These are phyloP conservation scores for Tulasnella calospora DNA, from an alignment of 768 basidiomycete species.

Conservation along the genomic window DNA sequence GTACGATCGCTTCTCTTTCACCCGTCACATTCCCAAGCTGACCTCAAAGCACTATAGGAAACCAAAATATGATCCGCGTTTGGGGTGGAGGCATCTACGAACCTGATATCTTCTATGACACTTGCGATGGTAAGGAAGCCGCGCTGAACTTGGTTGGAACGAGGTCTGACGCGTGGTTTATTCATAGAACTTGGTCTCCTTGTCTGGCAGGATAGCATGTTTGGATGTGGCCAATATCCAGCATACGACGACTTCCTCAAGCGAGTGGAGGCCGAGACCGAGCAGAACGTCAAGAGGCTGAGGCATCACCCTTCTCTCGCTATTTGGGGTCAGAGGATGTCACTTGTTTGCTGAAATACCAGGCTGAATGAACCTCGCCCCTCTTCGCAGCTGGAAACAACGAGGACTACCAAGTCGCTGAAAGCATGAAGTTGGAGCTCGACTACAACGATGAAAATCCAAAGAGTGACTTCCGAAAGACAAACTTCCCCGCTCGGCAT, in stretches of 20 bases:
- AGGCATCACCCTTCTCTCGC: slow-evolving; percentile 85
- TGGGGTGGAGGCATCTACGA: slow-evolving; percentile 93
- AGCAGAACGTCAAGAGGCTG: slow-evolving; percentile 76
- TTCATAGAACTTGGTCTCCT: slow-evolving; percentile 60
- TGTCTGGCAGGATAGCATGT: slow-evolving; percentile 98
- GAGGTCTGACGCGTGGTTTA: slow-evolving; percentile 33
- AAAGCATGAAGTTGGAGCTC: slow-evolving; percentile 67
- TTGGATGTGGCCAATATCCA: slow-evolving; percentile 94
- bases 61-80: slow-evolving; percentile 91
- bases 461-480: slow-evolving; percentile 64
- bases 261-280: slow-evolving; percentile 71
- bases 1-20: not conserved
- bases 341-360: slow-evolving; percentile 31
- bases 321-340: slow-evolving; percentile 61
- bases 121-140: slow-evolving; percentile 60
- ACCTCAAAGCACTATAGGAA: slow-evolving; percentile 39
- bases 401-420: slow-evolving; percentile 88
- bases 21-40: not conserved
- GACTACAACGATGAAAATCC: slow-evolving; percentile 72
- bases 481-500: slow-evolving; percentile 80
- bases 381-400: slow-evolving; percentile 68
- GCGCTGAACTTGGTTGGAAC: not conserved
- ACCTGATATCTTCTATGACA: slow-evolving; percentile 63
- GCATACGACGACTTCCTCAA: slow-evolving; percentile 75
- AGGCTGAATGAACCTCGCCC: slow-evolving; percentile 36